Evolutionary conservation across 768 basidiomycete genomes (phyloP), one percentile per base, ranked within the genome.

Genomic region (Nidularia sp.): DNA sequence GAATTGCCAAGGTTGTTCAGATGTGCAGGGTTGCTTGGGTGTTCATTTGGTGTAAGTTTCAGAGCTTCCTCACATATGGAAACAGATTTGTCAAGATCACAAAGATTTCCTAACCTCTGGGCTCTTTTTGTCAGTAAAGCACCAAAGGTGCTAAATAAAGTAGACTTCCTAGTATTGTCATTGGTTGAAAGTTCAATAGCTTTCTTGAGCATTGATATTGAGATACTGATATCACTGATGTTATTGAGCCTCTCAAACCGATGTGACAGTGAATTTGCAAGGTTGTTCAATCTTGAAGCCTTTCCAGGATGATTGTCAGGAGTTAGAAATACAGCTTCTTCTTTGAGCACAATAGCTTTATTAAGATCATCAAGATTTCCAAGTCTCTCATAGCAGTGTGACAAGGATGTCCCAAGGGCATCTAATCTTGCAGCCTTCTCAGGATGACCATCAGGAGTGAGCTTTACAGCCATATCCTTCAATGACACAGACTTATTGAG

Each of bases 311-410:
- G 39, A 15, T 12, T 46, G 10, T 46, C 10, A 13, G 45, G 45
- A 48, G 44, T 12, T 12, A 22, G 32, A 53, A 58, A n/a, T 41
- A 36, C 31, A 54, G 34, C 35, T 43, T 54, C 47, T 22, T 56
- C 55, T 3, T 51, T 48, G 3, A 49, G 47, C 22, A 47, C 45
- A 34, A 59, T 51, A n/a, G 51, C 34, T 13, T 49, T 47, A n/a
- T 53, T 45, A 15, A 56, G 44, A 46, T 53, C 55, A 12, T 33
- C 13, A 49, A 42, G 31, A 49, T 55, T 15, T 32, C 15, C 4
- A 39, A 36, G 6, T n/a, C 5, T 18, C 39, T 12, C 4, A 18
- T 41, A 41, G 39, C 39, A 5, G 10, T 18, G 10, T 10, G 15
- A 41, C 10, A 41, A 18, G 39, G 39, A 41, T 10, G 10, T 41